A percentile compares a stretch with the other conserved stretches of the same genome.
These are phyloP conservation scores for Backusella macrospora DNA, from an alignment of 192 early-diverging fungal genomes.

Conservation along the genomic window DNA sequence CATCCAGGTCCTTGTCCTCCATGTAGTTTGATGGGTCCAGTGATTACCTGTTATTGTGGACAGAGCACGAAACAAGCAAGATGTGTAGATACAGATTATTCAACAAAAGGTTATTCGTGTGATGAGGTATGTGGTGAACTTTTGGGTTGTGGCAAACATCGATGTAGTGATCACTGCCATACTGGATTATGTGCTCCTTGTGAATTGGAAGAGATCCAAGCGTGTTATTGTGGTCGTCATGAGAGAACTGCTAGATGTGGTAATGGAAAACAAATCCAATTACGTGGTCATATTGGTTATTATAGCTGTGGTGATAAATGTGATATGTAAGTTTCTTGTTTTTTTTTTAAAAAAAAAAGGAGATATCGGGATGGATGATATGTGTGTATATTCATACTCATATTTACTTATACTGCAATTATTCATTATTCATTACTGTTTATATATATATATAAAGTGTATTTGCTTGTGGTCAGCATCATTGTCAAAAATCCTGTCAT, in stretches of 20 bases:
- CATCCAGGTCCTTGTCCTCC: slow-evolving; percentile 96
- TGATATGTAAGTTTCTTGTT: slow-evolving; percentile 37
- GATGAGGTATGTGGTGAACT: slow-evolving; percentile 66
- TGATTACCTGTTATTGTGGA: slow-evolving; percentile 85
- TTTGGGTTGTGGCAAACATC: slow-evolving; percentile 73
- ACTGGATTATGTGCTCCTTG: slow-evolving; percentile 71
- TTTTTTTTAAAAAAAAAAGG: background rate
- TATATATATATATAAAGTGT: slow-evolving; percentile 30
- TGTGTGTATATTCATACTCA: too few species aligned
- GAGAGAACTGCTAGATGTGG: slow-evolving; percentile 62
- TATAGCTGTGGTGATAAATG: slow-evolving; percentile 58
- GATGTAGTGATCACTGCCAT: slow-evolving; percentile 69
- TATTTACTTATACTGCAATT: too few species aligned
- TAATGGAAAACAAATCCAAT: slow-evolving; percentile 47
- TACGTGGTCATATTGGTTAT: slow-evolving; percentile 47
- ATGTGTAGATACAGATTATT: slow-evolving; percentile 76
- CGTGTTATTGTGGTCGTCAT: slow-evolving; percentile 72
- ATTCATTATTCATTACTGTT: background rate
- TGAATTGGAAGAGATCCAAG: slow-evolving; percentile 50
- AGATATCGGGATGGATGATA: too few species aligned
- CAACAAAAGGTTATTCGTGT: slow-evolving; percentile 71
- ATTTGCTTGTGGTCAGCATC: slow-evolving; percentile 56
- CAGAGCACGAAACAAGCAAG: slow-evolving; percentile 61
- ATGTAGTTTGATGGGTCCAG: slow-evolving; percentile 79
- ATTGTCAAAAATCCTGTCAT: slow-evolving; percentile 58